Conservation (phyloP, 2,329 filamentous ascomycete genomes). For the Aspergillus tanneri region DNA sequence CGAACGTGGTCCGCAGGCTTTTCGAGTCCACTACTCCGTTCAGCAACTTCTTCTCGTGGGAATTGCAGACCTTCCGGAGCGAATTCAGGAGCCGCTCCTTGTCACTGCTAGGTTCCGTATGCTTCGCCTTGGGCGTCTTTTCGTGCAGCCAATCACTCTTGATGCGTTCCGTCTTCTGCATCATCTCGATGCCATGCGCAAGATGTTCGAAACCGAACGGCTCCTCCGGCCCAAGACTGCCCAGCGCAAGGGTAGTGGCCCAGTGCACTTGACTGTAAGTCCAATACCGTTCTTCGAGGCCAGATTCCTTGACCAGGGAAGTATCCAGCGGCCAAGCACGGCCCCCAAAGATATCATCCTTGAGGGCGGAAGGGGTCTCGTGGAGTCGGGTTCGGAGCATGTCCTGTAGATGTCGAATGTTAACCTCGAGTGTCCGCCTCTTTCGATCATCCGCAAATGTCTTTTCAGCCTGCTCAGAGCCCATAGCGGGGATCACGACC, state of each 20-base stretch:
- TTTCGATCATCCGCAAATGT: constrained; percentile 52
- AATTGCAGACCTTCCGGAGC: constrained; percentile 60
- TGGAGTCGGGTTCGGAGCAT: constrained; percentile 54
- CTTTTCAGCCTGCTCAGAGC: constrained; percentile 37
- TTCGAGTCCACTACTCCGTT: constrained; percentile 77
- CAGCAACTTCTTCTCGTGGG: constrained; percentile 79
- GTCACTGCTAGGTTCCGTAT: constrained; percentile 35
- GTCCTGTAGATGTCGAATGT: constrained; percentile 63
- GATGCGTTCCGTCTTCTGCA: constrained; percentile 43
- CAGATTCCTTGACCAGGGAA: constrained; percentile 34
- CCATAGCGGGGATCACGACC: constrained; percentile 52
- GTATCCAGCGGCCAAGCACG: constrained; percentile 33
- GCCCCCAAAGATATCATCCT: constrained; percentile 32
- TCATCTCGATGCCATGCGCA: constrained; percentile 35
- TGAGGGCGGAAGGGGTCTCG: constrained; percentile 30
- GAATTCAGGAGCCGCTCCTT: constrained; percentile 47
- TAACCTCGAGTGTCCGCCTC: constrained; percentile 55
- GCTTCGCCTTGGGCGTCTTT: constrained; percentile 30
- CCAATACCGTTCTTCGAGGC: constrained; percentile 56
- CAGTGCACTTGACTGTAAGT: constrained; percentile 62
- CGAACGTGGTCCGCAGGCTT: constrained; percentile 82
- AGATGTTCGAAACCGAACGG: constrained; percentile 42
- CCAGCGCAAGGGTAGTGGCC: constrained; percentile 55
- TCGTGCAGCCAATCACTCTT: constrained; percentile 40
- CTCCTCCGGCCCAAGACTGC: constrained; percentile 46